Base-by-base conservation (phyloP, 2,329 filamentous ascomycete genomes). In the Ceratocystis destructans region DNA sequence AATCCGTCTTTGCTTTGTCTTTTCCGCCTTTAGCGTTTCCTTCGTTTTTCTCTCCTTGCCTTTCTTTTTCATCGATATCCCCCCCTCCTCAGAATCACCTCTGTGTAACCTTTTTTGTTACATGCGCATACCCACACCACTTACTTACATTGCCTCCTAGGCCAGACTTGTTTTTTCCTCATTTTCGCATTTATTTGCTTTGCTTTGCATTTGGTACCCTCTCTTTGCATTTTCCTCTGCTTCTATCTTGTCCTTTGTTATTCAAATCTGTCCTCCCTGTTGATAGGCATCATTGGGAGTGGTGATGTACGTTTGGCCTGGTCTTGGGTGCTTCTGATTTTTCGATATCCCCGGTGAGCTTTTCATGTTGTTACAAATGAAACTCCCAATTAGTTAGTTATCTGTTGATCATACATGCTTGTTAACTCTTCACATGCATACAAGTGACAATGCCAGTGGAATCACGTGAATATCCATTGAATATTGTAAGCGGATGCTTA, bases 261-360 rank as follows among this genome's bases (percentile, higher is more conserved):
- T 63, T 22, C 37, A 31, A 45, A 25, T 55, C 33, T 62, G 22
- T 66, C 45, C 61, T 55, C 61, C 53, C 46, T 63, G 46, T n/a
- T 33, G 55, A 28, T n/a, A n/a, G 37, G 10, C 37, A 41, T 41
- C 37, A n/a, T 25, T 59, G 20, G 25, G 55, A 17, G 28, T 33
- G 55, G 55, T 37, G 28, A 59, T 59, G 55, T 59, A 8, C 33
- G 25, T 37, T n/a, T 10, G 37, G 37, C 10, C 37, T 3, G 37
- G 37, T 41, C 3, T 41, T 41, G 28, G 28, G 55, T 59, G 55
- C 55, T 59, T 59, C 55, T 59, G 55, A 4, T 59, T n/a, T n/a
- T 59, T 62, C 44, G 59, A 66, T 66, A 66, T 66, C 65, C 65
- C 65, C 61, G 45, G 59, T 12, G 61, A 63, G 45, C 12, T 22